Evolutionary conservation across 1,284 basidiomycete species (phyloP).

Genomic region (Ceratobasidium sp.): DNA sequence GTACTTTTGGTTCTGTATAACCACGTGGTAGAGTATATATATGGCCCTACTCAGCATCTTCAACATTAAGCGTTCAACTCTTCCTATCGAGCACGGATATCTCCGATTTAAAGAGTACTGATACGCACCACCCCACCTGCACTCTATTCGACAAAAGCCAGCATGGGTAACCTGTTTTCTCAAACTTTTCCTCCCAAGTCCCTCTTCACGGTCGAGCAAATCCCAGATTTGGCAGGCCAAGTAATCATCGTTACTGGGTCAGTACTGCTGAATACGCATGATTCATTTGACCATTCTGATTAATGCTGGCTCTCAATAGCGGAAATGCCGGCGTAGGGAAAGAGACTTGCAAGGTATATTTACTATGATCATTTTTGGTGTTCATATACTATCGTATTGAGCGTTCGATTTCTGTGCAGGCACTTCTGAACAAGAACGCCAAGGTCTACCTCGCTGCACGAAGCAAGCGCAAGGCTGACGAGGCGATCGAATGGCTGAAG

Average conservation of each 20-base stretch:
- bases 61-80: too few species aligned
- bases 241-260: conserved; percentile 53
- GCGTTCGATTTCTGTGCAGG: conserved; percentile 54
- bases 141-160: background rate
- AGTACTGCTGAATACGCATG: conserved; percentile 5
- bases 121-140: too few species aligned
- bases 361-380: background rate
- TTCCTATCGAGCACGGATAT: too few species aligned
- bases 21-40: too few species aligned
- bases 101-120: too few species aligned
- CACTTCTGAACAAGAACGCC: conserved; percentile 65
- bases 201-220: conserved; percentile 44
- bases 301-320: conserved; percentile 11
- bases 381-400: conserved; percentile 45
- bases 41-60: too few species aligned
- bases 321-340: conserved; percentile 46
- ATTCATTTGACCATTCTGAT: background rate
- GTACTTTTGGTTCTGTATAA: too few species aligned
- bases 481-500: conserved; percentile 64
- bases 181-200: conserved; percentile 44
- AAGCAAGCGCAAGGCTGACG: conserved; percentile 58
- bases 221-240: conserved; percentile 48
- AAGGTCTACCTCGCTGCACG: conserved; percentile 73
- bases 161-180: conserved; percentile 12
- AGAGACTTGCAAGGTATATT: conserved; percentile 41